These are phyloP conservation scores for Limtongia smithiae DNA, from an alignment of 805 yeast species.

Conservation along the genomic window DNA sequence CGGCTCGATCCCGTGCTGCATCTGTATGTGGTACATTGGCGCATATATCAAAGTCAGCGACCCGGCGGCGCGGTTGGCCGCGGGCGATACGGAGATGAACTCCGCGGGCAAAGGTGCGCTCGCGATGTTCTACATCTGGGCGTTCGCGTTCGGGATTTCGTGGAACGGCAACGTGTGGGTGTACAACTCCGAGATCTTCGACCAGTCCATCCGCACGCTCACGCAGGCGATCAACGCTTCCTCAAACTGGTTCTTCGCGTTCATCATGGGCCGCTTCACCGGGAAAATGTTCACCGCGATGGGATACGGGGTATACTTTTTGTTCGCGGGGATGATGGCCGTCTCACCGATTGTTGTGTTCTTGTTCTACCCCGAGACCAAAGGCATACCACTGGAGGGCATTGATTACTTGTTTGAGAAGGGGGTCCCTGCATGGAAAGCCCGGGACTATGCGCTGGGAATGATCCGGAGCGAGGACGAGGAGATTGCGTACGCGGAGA, in stretches of 20 bases:
- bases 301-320: slow-evolving; percentile 20
- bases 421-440: slow-evolving; percentile 19
- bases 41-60: slow-evolving; percentile 17
- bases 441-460: slow-evolving; percentile 15
- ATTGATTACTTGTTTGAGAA: slow-evolving; percentile 60
- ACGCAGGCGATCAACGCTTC: slow-evolving; percentile 19
- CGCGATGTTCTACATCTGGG: slow-evolving; percentile 22
- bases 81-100: slow-evolving; percentile 6
- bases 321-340: slow-evolving; percentile 35
- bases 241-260: slow-evolving; percentile 23
- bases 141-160: slow-evolving; percentile 13
- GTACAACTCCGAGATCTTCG: slow-evolving; percentile 20
- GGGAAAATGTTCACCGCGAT: slow-evolving; percentile 19
- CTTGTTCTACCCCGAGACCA: slow-evolving; percentile 59
- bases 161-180: slow-evolving; percentile 24
- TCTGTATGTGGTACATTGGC: slow-evolving; percentile 18
- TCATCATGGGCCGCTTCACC: slow-evolving; percentile 20
- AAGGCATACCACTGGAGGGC: slow-evolving; percentile 68
- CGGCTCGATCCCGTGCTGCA: slow-evolving; percentile 12
- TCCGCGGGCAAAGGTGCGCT: slow-evolving; percentile 17
- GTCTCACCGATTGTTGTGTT: slow-evolving; percentile 62
- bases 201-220: slow-evolving; percentile 11
- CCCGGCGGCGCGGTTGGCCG: slow-evolving; percentile 1
- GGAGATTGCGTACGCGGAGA: no score
- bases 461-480: no score